Base-by-base conservation (phyloP, 2,329 filamentous ascomycete species). In the Fusarium verrucosum region DNA sequence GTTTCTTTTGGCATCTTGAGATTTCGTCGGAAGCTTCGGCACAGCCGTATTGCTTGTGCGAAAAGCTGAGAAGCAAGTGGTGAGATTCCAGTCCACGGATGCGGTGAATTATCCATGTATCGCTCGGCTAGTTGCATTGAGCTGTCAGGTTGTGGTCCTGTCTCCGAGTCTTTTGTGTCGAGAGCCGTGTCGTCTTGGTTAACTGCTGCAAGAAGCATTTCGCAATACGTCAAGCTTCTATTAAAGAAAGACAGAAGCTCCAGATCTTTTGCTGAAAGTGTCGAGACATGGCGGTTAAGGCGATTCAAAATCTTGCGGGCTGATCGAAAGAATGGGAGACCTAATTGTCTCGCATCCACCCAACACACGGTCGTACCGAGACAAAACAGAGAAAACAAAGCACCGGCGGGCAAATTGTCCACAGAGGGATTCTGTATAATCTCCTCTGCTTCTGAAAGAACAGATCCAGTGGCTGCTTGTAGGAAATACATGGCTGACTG, bases 71-170 rank as follows among this genome's bases (percentile, higher is more conserved):
- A 72, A 0, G 77, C 69, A 1, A 68, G 56, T 0, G 75, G 70
- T 0, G 78, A 79, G 7, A 78, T 74, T 1, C 78, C 78, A 0
- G 75, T 78, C 78, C 78, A 80, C 0, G 78, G 74, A 35, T 80
- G 78, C 0, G 73, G 70, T 7, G 65, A 50, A 6, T 51, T 42
- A 10, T 71, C 68, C 19, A 69, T 45, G 16, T 62, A 54, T 22
- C 59, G 56, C 26, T 60, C 55, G 6, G 28, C 43, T 9, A 66
- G 17, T 25, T 66, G 62, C 26, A 64, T 68, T 5, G 62, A 20
- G 38, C 7, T 68, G 56, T 47, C 44, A 5, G 20, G 30, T 3
- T 45, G 40, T 2, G 42, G 58, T 5, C 47, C 58, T 14, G 40
- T 36, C 5, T 20, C 20, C 5, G 35, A 6, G 11, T 38, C 47